A percentile compares a stretch with the other conserved stretches of the same genome.
Conservation (phyloP, 371 early-diverging fungal species). For the Saksenaea vasiformis region DNA sequence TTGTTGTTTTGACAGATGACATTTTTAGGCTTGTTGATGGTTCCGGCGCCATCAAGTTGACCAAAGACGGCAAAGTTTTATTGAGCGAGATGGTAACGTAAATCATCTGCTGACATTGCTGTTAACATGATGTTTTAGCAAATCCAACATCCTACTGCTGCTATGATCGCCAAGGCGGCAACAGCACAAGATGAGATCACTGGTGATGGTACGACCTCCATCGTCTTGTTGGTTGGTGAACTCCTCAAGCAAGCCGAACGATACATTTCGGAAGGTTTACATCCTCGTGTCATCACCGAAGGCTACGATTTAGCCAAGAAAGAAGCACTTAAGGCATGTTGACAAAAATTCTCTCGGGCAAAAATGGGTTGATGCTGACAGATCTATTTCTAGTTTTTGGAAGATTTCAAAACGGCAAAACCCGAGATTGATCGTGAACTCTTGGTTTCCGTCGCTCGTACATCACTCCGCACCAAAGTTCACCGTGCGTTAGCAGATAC, state of each 20-base stretch:
- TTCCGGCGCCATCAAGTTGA: constrained; percentile 92
- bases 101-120: neutral
- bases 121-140: constrained; percentile 63
- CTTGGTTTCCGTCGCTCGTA: constrained; percentile 91
- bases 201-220: constrained; percentile 99
- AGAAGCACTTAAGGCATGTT: constrained; percentile 80
- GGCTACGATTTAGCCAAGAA: constrained; percentile 97
- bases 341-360: neutral
- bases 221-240: constrained; percentile 96
- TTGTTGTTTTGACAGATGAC: neutral
- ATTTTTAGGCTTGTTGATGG: constrained; percentile 92
- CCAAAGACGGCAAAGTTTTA: constrained; percentile 97
- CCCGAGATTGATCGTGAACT: constrained; percentile 86
- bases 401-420: constrained; percentile 72
- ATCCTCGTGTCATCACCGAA: constrained; percentile 95
- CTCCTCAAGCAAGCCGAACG: constrained; percentile 96
- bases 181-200: constrained; percentile 98
- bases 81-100: constrained; percentile 92
- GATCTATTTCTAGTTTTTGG: constrained; percentile 72
- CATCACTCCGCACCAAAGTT: constrained; percentile 96
- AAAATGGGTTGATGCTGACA: neutral
- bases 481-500: constrained; percentile 87
- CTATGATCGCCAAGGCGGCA: constrained; percentile 99
- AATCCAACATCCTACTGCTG: constrained; percentile 99
- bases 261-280: constrained; percentile 96